Evolutionary conservation across 2,329 filamentous ascomycete genomes (phyloP).

Genomic region (Hymenoscyphus occultus): DNA sequence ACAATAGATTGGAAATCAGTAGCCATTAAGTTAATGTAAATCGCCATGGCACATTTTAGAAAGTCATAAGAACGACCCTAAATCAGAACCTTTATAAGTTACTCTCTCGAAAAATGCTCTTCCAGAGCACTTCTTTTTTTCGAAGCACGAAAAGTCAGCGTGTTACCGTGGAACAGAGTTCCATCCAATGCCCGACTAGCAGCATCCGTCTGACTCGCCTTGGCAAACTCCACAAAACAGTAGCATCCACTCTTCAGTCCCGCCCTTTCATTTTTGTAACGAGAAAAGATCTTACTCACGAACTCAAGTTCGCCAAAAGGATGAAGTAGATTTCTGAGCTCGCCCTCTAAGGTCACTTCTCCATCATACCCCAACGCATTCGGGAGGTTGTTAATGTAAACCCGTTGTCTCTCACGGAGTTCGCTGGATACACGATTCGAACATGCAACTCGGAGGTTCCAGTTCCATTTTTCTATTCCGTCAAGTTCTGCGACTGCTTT

Average conservation of each 20-base stretch:
- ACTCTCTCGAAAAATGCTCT: background rate
- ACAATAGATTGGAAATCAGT: too few species aligned
- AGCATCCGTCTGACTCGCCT: slow-evolving; percentile 51
- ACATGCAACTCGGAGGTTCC: slow-evolving; percentile 25
- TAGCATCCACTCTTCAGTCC: slow-evolving; percentile 56
- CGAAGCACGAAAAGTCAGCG: slow-evolving; percentile 14
- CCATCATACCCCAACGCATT: slow-evolving; percentile 48
- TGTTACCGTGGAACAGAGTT: slow-evolving; percentile 26
- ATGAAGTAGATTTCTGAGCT: slow-evolving; percentile 34
- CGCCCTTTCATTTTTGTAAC: slow-evolving; percentile 50
- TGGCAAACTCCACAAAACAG: slow-evolving; percentile 61
- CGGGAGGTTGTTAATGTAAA: slow-evolving; percentile 51
- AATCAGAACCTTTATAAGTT: background rate
- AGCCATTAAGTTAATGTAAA: too few species aligned
- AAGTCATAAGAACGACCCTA: background rate
- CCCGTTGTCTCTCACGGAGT: slow-evolving; percentile 38
- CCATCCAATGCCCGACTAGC: slow-evolving; percentile 45
- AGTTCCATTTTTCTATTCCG: slow-evolving; percentile 24
- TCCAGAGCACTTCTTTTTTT: slow-evolving; percentile 4
- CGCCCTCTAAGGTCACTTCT: slow-evolving; percentile 43
- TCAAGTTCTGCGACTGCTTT: slow-evolving; percentile 46
- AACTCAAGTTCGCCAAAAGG: slow-evolving; percentile 47
- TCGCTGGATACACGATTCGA: slow-evolving; percentile 23
- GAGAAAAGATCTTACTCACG: slow-evolving; percentile 46
- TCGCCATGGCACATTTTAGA: too few species aligned